A percentile compares a stretch with the other conserved stretches of the same genome.
Evolutionary conservation across 495 filamentous ascomycete species (phyloP).

Genomic region (Talaromyces ruber): DNA sequence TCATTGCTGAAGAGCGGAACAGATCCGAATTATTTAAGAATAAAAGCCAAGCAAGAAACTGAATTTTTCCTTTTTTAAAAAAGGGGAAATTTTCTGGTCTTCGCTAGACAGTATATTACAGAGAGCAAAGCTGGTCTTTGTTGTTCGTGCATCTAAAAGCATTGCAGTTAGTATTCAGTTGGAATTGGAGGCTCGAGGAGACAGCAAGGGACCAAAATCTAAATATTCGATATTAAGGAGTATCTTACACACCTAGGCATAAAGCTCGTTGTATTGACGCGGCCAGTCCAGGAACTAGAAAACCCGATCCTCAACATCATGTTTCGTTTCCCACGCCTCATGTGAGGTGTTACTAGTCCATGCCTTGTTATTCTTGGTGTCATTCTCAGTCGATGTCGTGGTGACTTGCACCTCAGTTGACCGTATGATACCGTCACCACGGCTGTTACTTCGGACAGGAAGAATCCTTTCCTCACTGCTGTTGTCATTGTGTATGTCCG

Average conservation of each 20-base stretch:
- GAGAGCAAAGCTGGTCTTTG: neutral
- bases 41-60: no score
- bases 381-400: neutral
- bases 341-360: neutral
- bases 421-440: constrained; percentile 8
- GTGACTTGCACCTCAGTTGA: constrained; percentile 16
- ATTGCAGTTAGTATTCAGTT: no score
- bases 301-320: constrained; percentile 1
- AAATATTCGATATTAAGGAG: neutral
- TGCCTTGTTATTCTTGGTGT: neutral
- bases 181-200: no score
- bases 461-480: constrained; percentile 17
- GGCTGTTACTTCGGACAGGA: neutral
- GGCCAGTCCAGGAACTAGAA: neutral
- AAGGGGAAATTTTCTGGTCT: no score
- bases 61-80: no score
- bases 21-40: neutral
- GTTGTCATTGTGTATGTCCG: constrained; percentile 5
- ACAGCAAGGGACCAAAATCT: neutral
- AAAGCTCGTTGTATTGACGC: neutral
- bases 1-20: neutral
- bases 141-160: neutral
- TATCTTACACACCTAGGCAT: neutral
- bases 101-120: no score
- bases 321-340: neutral